These are phyloP conservation scores for Sugiyamaella neomexicana DNA, from an alignment of 1,139 yeast genomes.

Conservation along the genomic window DNA sequence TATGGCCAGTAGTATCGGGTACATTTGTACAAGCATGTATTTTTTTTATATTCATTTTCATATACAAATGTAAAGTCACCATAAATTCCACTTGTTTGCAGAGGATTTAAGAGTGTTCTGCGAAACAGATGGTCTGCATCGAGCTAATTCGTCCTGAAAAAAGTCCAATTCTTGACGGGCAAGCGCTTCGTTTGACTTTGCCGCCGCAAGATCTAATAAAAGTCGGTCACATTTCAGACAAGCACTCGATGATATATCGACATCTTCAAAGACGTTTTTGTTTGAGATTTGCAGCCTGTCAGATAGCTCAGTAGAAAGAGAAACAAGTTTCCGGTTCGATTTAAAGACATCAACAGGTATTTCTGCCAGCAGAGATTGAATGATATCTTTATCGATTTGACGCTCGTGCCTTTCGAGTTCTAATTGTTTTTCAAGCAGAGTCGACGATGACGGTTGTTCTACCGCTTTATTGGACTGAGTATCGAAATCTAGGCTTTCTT, in stretches of 20 bases:
- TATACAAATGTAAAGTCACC: too few relatives aligned
- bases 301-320: constrained; percentile 16
- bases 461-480: too few relatives aligned
- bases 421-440: constrained; percentile 1
- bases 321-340: constrained; percentile 3
- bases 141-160: constrained; percentile 31
- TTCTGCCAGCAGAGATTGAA: constrained; percentile 16
- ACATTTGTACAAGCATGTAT: too few relatives aligned
- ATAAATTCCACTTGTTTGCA: constrained; percentile 16
- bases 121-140: not conserved
- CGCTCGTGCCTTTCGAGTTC: constrained; percentile 22
- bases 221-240: constrained; percentile 36
- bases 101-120: not conserved
- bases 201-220: constrained; percentile 37
- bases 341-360: constrained; percentile 12
- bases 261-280: not conserved
- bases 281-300: constrained; percentile 16
- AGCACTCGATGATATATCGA: not conserved
- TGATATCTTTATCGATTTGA: constrained; percentile 21
- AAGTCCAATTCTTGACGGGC: constrained; percentile 39
- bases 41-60: too few relatives aligned
- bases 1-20: too few relatives aligned
- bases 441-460: too few relatives aligned
- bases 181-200: constrained; percentile 36
- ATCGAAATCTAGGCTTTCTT: not conserved